Evolutionary conservation across 164 flowering plant species (phyloP), one percentile per base, ranked within the genome.

Genomic region (Magnolia officinalis): DNA sequence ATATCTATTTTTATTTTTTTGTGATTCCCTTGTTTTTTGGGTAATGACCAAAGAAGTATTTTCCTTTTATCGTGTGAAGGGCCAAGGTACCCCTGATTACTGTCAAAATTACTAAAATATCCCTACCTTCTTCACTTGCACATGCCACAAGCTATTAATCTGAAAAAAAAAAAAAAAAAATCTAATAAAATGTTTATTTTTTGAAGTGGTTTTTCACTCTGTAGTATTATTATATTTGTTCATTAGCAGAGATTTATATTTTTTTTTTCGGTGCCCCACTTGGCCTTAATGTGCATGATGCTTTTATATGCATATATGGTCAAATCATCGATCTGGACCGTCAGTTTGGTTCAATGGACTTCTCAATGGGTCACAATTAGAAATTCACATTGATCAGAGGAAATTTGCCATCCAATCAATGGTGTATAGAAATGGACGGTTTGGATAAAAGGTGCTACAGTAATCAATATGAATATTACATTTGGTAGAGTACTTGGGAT

Each of bases 21-120:
- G 50, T 9, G 26, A 14, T 29, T 29, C 0, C 0, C 29, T 14
- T 67, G 71, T 26, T 67, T 14, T 64, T n/a, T n/a, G 24, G 19
- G 67, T 19, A n/a, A 59, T 14, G n/a, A 59, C 4, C 45, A 37
- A 37, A 37, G 45, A 37, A 37, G 45, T 5, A 37, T 65, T 4
- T 8, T 9, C 21, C 7, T 65, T 65, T 65, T 65, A 20, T 65
- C 21, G 7, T n/a, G 19, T 37, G 68, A 10, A 24, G 29, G 37
- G 24, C 24, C 26, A 10, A 24, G 6, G 24, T 65, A 65, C 8
- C 29, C 24, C 11, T 65, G 68, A 19, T 71, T 71, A 9, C 9
- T 70, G 51, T n/a, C 55, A 70, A 71, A 71, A 20, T 71, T 71
- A 50, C 63, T 50, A 24, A 65, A 20, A 65, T 13, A 50, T 2